Base-by-base conservation (phyloP, 2,329 filamentous ascomycete species). In the Talaromyces sp. region DNA sequence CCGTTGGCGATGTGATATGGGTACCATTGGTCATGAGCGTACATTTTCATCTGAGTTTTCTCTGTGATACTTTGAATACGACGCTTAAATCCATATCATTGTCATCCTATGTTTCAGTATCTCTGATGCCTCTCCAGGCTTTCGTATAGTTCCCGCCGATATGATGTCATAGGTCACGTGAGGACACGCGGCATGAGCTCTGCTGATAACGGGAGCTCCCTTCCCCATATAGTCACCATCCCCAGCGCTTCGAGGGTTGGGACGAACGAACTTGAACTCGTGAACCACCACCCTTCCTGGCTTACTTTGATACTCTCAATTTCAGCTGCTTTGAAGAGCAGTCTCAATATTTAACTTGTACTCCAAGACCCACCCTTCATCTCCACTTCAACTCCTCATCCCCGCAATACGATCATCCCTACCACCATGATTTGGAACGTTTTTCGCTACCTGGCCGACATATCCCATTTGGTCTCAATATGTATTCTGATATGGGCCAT, bases 401-500 rank as follows among this genome's bases (percentile, higher is more conserved):
- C 46, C 54, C 42, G 20, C 36, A 45, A 29, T 6, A 19, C 33
- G 24, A 29, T 20, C 30, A 50, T 45, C 42, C 42, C 40, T 43
- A 35, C 41, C 17, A 39, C 32, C 43, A 66, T 58, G 47, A 58
- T 17, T 27, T 63, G 57, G 56, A 76, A 74, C 52, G 63, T 81
- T 54, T 87, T 96, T 75, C 89, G 91, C 66, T 82, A 95, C 66
- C 72, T 91, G 65, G 93, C 85, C 70, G 93, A 97, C 72, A 74
- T 93, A 65, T 90, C 89, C 66, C 93, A 97, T 71, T 84, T 90
- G 41, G 80, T 86, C 44, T 94, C 91, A 52, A 97, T 96, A 82
- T 85, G 87, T 71, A 94, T 97, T 69, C 82, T 97, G 64, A 91
- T 97, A 76, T 89, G 87, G 77, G 86, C 91, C 50, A 96, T 97